phyloP scores from a whole-genome alignment of 306 rosid genomes.

The Carpinus viminea region DNA sequence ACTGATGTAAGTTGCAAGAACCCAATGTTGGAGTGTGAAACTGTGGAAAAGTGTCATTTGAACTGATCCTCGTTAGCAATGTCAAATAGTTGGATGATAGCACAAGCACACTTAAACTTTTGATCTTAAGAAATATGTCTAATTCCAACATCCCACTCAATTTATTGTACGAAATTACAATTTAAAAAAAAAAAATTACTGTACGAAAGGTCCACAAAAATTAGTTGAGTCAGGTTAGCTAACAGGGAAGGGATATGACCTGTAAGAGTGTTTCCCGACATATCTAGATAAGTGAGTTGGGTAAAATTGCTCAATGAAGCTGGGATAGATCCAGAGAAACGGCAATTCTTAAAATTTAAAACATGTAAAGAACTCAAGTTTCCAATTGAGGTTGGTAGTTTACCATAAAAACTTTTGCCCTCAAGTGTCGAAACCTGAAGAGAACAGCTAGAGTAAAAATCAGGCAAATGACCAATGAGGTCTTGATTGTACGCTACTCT shows the following conservation, averaged over 20 bases:
- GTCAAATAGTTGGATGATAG: constrained; percentile 16
- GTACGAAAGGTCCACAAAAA: rapidly evolving
- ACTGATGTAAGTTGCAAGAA: constrained; percentile 17
- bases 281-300: constrained; percentile 1
- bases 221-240: constrained; percentile 13
- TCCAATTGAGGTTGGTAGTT: constrained; percentile 32
- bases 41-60: background rate
- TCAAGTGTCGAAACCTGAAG: background rate
- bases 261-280: background rate
- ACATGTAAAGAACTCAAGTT: constrained; percentile 14
- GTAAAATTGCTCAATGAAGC: constrained; percentile 29
- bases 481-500: background rate
- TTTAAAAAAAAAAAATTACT: no score
- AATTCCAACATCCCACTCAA: constrained; percentile 14
- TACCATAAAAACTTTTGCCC: constrained; percentile 20
- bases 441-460: constrained; percentile 19
- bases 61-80: background rate
- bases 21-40: background rate
- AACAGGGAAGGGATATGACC: constrained; percentile 9
- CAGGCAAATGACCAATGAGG: constrained; percentile 40
- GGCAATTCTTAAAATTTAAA: background rate
- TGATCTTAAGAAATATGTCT: no score
- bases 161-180: no score
- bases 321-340: constrained; percentile 30
- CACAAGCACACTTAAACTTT: no score